Conservation (phyloP, 345 rosid species). For the Syzygium aqueum region DNA sequence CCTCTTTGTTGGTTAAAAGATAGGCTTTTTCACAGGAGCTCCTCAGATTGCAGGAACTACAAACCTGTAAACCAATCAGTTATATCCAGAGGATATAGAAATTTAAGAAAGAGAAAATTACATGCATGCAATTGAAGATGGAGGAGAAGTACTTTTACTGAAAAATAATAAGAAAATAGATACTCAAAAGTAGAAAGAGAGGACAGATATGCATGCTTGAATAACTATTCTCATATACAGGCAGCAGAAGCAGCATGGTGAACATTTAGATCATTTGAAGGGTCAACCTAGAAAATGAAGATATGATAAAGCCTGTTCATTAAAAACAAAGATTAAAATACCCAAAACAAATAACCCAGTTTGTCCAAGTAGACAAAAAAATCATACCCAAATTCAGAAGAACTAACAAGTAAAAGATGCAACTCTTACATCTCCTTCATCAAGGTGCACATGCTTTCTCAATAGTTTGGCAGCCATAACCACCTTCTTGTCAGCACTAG, state of each 20-base stretch:
- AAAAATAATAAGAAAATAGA: not conserved
- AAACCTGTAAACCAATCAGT: slow-evolving; percentile 47
- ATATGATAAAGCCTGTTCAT: not conserved
- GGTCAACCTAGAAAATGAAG: not conserved
- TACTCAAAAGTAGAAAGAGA: not conserved
- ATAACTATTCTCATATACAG: not conserved
- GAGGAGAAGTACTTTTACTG: not conserved
- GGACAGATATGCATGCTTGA: not conserved
- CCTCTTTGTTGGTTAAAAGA: slow-evolving; percentile 84
- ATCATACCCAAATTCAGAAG: not conserved
- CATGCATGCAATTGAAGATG: not conserved
- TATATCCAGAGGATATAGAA: not conserved
- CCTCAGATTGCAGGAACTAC: slow-evolving; percentile 92
- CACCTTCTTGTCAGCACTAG: slow-evolving; percentile 76
- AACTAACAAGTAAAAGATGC: not conserved
- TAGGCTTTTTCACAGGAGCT: slow-evolving; percentile 79
- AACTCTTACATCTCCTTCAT: slow-evolving; percentile 96
- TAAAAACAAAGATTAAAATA: not conserved
- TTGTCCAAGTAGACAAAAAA: not conserved
- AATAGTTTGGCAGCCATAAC: slow-evolving; percentile 76
- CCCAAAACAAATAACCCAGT: not conserved
- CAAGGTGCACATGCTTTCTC: slow-evolving; percentile 87
- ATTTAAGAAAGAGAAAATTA: not conserved
- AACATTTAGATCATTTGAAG: not conserved
- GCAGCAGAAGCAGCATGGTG: not conserved